Conservation (phyloP, 2,329 filamentous ascomycete genomes). For the Beauveria australis region DNA sequence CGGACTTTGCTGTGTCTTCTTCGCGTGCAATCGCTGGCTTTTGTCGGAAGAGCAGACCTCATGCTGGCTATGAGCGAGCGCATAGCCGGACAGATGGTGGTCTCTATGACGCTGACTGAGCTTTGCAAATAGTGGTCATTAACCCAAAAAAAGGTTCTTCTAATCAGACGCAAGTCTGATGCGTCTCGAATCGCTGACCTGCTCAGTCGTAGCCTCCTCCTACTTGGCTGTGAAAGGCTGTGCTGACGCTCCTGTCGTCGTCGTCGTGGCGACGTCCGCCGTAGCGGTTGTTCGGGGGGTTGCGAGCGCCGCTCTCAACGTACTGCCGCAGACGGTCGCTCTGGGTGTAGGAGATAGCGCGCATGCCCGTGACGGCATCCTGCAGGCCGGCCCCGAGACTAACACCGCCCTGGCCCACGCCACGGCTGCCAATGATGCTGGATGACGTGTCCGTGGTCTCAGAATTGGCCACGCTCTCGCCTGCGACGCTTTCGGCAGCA, state of each 20-base stretch:
- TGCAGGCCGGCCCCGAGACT: conserved; percentile 77
- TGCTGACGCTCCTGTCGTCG: conserved; percentile 91
- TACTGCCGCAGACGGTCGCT: conserved; percentile 86
- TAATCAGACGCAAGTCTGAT: neutral
- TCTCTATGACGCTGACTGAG: neutral
- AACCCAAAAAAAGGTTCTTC: neutral
- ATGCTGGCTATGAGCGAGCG: neutral
- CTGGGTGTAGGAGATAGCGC: conserved; percentile 49
- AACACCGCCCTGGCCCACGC: conserved; percentile 75
- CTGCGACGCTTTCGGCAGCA: conserved; percentile 70
- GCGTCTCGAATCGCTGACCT: neutral
- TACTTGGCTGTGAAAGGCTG: conserved; percentile 92
- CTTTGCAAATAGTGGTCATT: neutral
- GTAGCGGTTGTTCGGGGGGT: conserved; percentile 58
- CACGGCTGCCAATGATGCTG: conserved; percentile 68
- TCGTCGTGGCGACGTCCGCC: conserved; percentile 72
- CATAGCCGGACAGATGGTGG: neutral
- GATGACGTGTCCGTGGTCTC: conserved; percentile 79
- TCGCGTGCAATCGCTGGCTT: neutral
- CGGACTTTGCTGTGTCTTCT: neutral
- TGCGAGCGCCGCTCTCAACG: conserved; percentile 74
- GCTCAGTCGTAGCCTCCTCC: conserved; percentile 53
- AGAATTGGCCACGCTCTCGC: conserved; percentile 85
- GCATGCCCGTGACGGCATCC: conserved; percentile 58
- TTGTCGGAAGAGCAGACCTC: neutral